Base-by-base conservation (phyloP, 2,329 filamentous ascomycete species). In the Botrytis fragariae region DNA sequence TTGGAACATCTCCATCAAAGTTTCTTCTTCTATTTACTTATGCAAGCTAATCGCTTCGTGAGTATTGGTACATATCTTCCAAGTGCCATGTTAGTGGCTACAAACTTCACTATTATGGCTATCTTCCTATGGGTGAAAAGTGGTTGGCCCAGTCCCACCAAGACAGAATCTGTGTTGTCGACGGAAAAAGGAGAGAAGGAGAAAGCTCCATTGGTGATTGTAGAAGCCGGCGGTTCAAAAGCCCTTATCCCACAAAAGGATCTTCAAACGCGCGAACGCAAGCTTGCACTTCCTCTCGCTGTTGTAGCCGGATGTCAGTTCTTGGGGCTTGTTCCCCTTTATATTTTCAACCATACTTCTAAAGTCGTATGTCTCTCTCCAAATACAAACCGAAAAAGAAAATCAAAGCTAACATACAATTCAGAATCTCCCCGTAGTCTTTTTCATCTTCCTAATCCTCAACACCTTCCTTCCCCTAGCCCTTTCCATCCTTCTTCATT, bases 1-100 rank as follows among this genome's bases (percentile, higher is more conserved):
- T 88, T 99, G 45, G 96, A 99, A 83, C 95, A 99, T 81, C 87
- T 99, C 75, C 96, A 99, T 81, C 96, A 99, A 84, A 98, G 95
- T 82, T 99, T 99, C 86, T 99, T 99, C 88, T 98, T 99, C 84
- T 99, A 99, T 82, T 86, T 99, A 69, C 87, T 99, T 62, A 94
- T 98, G 89, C 92, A 97, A 77, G 89, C 91, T 44, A 93, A 96
- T 79, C 91, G 95, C 18, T 99, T 99, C 81, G 96, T 98, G 78
- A 98, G 95, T 83, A 99, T 99, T 76, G 96, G 96, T 25, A 99
- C 95, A 1, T 99, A 99, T 80, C 87, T 99, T 5, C 96, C 96
- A 0, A 97, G 94, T 78, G 96, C 96, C n/a, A 99, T 99, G 96
- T 84, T 98, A 69, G 88, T 99, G 73, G 96, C 96, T 2, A 92